Percentiles rank a stretch among this genome's conserved stretches.
Evolutionary conservation across 2,329 filamentous ascomycete species (phyloP).

Genomic region (Sarocladiaceae sp.): DNA sequence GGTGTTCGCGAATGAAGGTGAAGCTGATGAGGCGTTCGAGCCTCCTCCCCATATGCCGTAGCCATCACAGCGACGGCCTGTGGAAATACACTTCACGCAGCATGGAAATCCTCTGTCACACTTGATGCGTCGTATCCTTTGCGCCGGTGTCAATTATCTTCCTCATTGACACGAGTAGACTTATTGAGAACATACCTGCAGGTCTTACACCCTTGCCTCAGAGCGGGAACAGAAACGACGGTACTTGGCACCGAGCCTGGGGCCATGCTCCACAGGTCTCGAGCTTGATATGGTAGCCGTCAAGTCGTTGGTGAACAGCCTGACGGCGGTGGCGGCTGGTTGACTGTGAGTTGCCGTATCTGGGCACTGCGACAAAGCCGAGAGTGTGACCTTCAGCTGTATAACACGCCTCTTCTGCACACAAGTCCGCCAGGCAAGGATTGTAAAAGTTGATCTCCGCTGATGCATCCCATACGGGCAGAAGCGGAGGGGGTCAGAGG

Average conservation of each 20-base stretch:
- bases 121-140: constrained; percentile 20
- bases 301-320: too few relatives aligned
- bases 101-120: constrained; percentile 24
- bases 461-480: too few relatives aligned
- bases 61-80: constrained; percentile 20
- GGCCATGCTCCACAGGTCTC: too few relatives aligned
- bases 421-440: too few relatives aligned
- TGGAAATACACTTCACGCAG: constrained; percentile 20
- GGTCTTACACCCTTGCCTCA: constrained; percentile 17
- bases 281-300: too few relatives aligned
- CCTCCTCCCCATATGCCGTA: constrained; percentile 23
- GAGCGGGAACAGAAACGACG: not conserved
- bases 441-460: too few relatives aligned
- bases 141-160: not conserved
- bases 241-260: not conserved
- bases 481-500: too few relatives aligned
- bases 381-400: too few relatives aligned
- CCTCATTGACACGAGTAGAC: not conserved
- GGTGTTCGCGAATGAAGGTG: not conserved
- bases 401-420: too few relatives aligned
- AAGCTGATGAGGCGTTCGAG: not conserved
- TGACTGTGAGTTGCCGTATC: too few relatives aligned
- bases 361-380: too few relatives aligned
- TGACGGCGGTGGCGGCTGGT: too few relatives aligned
- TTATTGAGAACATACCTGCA: constrained; percentile 16